Base-by-base conservation (phyloP, 208 protist species). In the Crithidia sp. region DNA sequence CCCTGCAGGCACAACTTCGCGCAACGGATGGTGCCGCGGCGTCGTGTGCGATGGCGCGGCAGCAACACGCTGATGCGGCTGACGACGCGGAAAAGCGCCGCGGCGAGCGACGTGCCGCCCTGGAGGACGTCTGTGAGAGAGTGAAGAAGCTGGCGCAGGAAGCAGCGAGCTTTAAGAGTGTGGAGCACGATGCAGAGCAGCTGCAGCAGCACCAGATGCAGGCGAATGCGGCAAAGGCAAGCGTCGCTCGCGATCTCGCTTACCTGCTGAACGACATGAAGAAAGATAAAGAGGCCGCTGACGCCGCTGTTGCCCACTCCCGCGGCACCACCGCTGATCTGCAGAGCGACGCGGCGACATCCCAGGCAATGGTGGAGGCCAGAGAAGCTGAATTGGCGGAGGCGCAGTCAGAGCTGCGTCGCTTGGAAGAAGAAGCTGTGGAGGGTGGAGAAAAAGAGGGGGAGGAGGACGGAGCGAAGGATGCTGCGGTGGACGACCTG, bases 401-500 rank as follows among this genome's bases (percentile, higher is more conserved):
- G 41, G 65, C 10, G 54, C n/a, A 39, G 9, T 6, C 13, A 5
- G 7, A 43, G 6, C 37, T 50, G n/a, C 53, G 65, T 47, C 19
- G n/a, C 7, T 28, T 70, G 40, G 53, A 43, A 10, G 54, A 59
- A 53, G 52, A 7, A 2, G 53, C 19, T 7, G 45, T 45, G 13
- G 37, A 52, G 16, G 52, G 52, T 2, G 39, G 36, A 4, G 37
- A 19, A 45, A 50, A 36, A 17, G 14, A 19, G 8, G 19, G 43
- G 2, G 47, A 44, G 49, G 49, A 52, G 19, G 39, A 37, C 40
- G 50, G 28, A 12, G 16, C 61, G 17, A 64, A 49, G 28, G 69
- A 73, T 16, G 59, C 37, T 19, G 59, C 19, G 53, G 56, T 66
- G 53, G 65, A 52, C 1, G 58, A 49, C 36, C 68, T 63, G 43